A percentile compares a stretch with the other conserved stretches of the same genome.
phyloP scores from a whole-genome alignment of 2,329 filamentous ascomycete genomes.

The Colletotrichum sp. region DNA sequence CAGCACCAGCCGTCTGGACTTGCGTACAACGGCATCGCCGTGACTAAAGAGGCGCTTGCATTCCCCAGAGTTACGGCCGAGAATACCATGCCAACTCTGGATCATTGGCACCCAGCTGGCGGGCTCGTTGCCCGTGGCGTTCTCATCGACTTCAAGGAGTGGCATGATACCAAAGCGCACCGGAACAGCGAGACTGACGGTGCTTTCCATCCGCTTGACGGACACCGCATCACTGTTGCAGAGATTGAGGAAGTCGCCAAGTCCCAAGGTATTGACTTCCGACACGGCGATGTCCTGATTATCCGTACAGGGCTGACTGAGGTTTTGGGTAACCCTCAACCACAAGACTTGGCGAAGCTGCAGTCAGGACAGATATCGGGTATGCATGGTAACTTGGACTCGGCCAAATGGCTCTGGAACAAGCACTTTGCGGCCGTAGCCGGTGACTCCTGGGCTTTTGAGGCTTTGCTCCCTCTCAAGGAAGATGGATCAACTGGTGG shows the following conservation, averaged over 20 bases:
- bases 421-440: conserved; percentile 70
- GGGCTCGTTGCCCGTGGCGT: conserved; percentile 61
- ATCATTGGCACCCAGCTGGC: conserved; percentile 57
- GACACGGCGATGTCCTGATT: conserved; percentile 70
- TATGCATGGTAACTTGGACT: neutral
- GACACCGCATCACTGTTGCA: conserved; percentile 55
- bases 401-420: conserved; percentile 65
- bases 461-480: conserved; percentile 59
- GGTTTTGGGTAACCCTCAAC: conserved; percentile 53
- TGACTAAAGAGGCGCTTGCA: conserved; percentile 35
- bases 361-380: neutral
- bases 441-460: conserved; percentile 67
- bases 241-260: conserved; percentile 64
- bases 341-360: conserved; percentile 38
- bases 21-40: conserved; percentile 55
- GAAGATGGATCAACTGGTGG: neutral
- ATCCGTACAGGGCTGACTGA: conserved; percentile 68
- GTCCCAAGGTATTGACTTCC: conserved; percentile 66
- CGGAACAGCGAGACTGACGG: neutral
- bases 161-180: conserved; percentile 39
- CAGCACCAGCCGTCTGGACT: conserved; percentile 45
- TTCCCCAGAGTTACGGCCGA: conserved; percentile 25
- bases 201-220: conserved; percentile 43
- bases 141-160: conserved; percentile 58
- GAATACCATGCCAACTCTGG: conserved; percentile 39